phyloP scores from a whole-genome alignment of 768 basidiomycete genomes.

The Boletus sp. region DNA sequence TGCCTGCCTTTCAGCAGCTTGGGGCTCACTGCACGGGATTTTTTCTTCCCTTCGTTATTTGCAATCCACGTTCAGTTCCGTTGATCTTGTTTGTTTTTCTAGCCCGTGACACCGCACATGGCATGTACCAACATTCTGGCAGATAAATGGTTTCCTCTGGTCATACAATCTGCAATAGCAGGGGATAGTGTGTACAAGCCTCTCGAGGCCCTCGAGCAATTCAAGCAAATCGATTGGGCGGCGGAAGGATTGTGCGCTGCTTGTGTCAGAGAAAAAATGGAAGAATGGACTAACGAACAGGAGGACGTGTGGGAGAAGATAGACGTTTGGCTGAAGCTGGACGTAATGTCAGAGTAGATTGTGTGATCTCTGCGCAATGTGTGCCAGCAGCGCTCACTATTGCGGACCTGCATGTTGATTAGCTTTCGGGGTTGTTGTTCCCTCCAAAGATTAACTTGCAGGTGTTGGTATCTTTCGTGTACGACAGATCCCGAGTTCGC shows the following conservation, averaged over 20 bases:
- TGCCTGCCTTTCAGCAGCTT: neutral
- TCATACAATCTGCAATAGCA: conserved; percentile 64
- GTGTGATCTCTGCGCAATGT: neutral
- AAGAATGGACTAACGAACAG: conserved; percentile 67
- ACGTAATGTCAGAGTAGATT: conserved; percentile 8
- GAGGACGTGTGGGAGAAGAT: conserved; percentile 55
- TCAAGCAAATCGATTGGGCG: conserved; percentile 59
- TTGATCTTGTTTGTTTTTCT: neutral
- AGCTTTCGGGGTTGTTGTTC: neutral
- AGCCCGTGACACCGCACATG: conserved; percentile 66
- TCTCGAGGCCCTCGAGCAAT: conserved; percentile 62
- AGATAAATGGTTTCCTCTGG: conserved; percentile 65
- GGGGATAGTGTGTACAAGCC: conserved; percentile 65
- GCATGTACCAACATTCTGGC: conserved; percentile 69
- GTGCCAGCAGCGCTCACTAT: neutral
- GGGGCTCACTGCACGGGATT: neutral
- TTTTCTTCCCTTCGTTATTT: neutral
- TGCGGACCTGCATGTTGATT: neutral
- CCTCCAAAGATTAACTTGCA: neutral
- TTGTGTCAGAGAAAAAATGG: conserved; percentile 56
- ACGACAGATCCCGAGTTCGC: neutral
- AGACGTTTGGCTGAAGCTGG: conserved; percentile 50
- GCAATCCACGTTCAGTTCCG: neutral
- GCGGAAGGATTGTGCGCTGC: conserved; percentile 53
- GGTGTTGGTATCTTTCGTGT: neutral